A percentile compares a stretch with the other conserved stretches of the same genome.
These are phyloP conservation scores for Sordariomycetes sp. DNA, from an alignment of 2,329 filamentous ascomycete species.

Conservation along the genomic window DNA sequence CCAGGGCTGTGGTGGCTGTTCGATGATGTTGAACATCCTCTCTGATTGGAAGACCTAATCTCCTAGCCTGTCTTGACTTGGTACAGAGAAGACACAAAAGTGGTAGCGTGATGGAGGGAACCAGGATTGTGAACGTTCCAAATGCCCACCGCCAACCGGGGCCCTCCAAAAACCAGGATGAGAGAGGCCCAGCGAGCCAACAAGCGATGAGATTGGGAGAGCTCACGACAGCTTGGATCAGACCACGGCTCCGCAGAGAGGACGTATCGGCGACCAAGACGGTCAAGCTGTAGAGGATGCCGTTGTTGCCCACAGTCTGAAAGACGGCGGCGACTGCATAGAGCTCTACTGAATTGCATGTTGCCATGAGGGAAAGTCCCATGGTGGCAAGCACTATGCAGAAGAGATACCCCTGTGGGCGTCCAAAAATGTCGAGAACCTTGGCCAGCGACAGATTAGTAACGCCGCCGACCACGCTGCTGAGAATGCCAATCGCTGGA, in stretches of 20 bases:
- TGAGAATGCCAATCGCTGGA: constrained; percentile 43
- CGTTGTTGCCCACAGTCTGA: constrained; percentile 47
- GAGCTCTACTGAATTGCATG: constrained; percentile 46
- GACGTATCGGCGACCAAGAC: constrained; percentile 63
- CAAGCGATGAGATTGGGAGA: constrained; percentile 59
- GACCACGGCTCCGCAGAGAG: constrained; percentile 52
- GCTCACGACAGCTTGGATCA: constrained; percentile 54
- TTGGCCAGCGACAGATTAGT: constrained; percentile 56
- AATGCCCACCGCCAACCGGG: constrained; percentile 60
- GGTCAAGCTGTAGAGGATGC: constrained; percentile 30
- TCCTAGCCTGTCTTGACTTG: constrained; percentile 47
- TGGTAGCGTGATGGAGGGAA: constrained; percentile 47
- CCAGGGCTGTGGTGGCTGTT: constrained; percentile 15
- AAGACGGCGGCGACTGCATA: constrained; percentile 59
- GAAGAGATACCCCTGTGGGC: constrained; percentile 45
- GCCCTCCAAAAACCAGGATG: constrained; percentile 38
- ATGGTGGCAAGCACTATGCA: constrained; percentile 9
- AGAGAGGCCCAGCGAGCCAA: constrained; percentile 52
- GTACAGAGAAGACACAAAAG: constrained; percentile 44
- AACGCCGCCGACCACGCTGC: constrained; percentile 44
- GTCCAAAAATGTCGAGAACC: constrained; percentile 56
- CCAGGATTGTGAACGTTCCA: constrained; percentile 55
- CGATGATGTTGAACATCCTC: constrained; percentile 11
- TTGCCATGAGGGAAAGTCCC: constrained; percentile 56
- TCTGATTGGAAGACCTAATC: constrained; percentile 7